Conservation (phyloP, 2,329 filamentous ascomycete genomes). For the Fusarium haematococcum region DNA sequence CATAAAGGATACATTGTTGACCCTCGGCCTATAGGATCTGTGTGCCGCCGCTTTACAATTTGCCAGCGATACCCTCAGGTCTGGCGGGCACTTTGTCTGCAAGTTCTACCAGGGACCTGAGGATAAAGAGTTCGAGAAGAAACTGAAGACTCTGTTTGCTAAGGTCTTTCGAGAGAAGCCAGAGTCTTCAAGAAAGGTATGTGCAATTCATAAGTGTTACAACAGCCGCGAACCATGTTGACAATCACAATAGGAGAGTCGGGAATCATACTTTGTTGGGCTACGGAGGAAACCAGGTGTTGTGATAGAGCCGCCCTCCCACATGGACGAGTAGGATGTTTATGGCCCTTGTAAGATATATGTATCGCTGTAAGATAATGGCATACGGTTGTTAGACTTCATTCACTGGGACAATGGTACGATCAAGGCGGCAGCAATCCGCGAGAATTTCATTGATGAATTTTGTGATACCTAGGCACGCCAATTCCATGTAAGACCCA, state of each 20-base stretch:
- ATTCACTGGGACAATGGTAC: constrained; percentile 32
- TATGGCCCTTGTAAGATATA: not conserved
- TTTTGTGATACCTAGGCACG: constrained; percentile 62
- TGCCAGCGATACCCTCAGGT: constrained; percentile 82
- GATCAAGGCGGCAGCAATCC: constrained; percentile 39
- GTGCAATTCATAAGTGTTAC: not conserved
- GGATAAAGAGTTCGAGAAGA: constrained; percentile 82
- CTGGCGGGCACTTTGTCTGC: constrained; percentile 92
- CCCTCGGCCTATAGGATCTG: constrained; percentile 73
- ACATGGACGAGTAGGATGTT: not conserved
- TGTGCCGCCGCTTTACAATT: constrained; percentile 89
- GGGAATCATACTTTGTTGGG: constrained; percentile 88
- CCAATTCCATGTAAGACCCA: constrained; percentile 57
- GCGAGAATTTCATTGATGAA: constrained; percentile 49
- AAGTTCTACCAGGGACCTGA: constrained; percentile 96
- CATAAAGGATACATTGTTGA: not conserved
- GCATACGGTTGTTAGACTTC: not conserved
- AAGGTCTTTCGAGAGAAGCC: constrained; percentile 91
- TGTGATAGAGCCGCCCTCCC: constrained; percentile 24
- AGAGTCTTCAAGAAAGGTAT: constrained; percentile 86
- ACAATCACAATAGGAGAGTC: constrained; percentile 55
- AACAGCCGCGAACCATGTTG: not conserved
- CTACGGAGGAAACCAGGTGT: constrained; percentile 71
- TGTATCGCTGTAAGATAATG: not conserved
- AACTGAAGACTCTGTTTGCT: constrained; percentile 80